Evolutionary conservation across 1,284 basidiomycete genomes (phyloP).

Genomic region (Gymnopus androsaceus): DNA sequence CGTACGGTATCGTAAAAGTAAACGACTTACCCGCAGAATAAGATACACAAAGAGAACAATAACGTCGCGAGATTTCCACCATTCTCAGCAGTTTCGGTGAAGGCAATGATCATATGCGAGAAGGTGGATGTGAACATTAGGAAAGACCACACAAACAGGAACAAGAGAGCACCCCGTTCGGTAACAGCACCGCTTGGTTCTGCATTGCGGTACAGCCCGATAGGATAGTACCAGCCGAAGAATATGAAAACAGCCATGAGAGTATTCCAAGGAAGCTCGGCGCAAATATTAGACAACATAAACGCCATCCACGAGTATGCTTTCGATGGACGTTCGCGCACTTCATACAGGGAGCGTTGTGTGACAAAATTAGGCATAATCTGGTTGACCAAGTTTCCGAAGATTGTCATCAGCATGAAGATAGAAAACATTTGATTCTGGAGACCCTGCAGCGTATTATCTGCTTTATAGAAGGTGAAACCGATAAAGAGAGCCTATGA

Average conservation of each 20-base stretch:
- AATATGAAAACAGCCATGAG: slow-evolving; percentile 60
- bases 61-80: slow-evolving; percentile 29
- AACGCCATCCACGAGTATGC: slow-evolving; percentile 86
- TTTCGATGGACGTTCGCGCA: slow-evolving; percentile 69
- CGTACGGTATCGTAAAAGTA: background rate
- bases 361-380: slow-evolving; percentile 33
- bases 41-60: slow-evolving; percentile 31
- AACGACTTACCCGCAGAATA: slow-evolving; percentile 47
- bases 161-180: slow-evolving; percentile 37
- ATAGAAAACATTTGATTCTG: slow-evolving; percentile 69
- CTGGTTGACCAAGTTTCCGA: slow-evolving; percentile 29
- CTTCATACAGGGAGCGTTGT: slow-evolving; percentile 60
- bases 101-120: slow-evolving; percentile 24
- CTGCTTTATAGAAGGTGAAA: slow-evolving; percentile 66
- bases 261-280: slow-evolving; percentile 71
- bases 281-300: slow-evolving; percentile 60
- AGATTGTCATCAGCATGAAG: slow-evolving; percentile 29
- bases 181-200: slow-evolving; percentile 18
- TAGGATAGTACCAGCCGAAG: slow-evolving; percentile 73
- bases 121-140: slow-evolving; percentile 18
- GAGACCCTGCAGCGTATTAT: slow-evolving; percentile 57
- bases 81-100: slow-evolving; percentile 42
- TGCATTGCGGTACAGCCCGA: slow-evolving; percentile 50
- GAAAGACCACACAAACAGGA: slow-evolving; percentile 13
- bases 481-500: slow-evolving; percentile 52